Percentiles rank a stretch among this genome's conserved stretches.
These are phyloP conservation scores for Coprinopsis strossmayeri DNA, from an alignment of 768 basidiomycete genomes.

Conservation along the genomic window DNA sequence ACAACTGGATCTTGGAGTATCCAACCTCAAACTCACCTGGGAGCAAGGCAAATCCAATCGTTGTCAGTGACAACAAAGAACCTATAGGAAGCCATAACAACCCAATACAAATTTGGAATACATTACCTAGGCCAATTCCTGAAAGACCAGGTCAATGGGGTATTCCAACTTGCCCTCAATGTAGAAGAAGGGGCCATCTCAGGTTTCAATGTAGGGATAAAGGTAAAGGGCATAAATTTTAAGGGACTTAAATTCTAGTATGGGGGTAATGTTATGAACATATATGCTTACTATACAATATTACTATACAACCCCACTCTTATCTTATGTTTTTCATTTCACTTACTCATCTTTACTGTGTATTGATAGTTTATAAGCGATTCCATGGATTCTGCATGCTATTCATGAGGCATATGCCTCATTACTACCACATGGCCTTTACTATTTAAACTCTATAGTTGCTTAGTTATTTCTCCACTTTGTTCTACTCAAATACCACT, in stretches of 20 bases:
- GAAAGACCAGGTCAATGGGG: background rate
- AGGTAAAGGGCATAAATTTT: background rate
- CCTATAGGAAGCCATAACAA: too few relatives aligned
- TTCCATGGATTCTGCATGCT: background rate
- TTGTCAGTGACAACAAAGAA: too few relatives aligned
- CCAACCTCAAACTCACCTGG: too few relatives aligned
- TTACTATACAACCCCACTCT: background rate
- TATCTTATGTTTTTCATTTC: background rate
- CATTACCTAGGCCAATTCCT: too few relatives aligned
- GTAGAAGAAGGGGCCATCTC: background rate
- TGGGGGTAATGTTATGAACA: constrained; percentile 2
- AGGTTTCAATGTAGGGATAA: background rate
- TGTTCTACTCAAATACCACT: background rate
- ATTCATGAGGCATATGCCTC: background rate
- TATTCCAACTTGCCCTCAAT: background rate
- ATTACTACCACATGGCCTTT: background rate
- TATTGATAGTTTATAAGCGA: background rate
- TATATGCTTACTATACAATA: constrained; percentile 1
- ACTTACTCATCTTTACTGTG: background rate
- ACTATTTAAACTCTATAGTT: background rate
- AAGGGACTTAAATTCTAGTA: background rate
- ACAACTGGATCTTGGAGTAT: too few relatives aligned
- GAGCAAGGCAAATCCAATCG: too few relatives aligned
- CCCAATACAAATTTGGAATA: too few relatives aligned
- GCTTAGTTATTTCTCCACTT: background rate